Evolutionary conservation across 495 filamentous ascomycete species (phyloP).

Genomic region (Penicillium goetzii): DNA sequence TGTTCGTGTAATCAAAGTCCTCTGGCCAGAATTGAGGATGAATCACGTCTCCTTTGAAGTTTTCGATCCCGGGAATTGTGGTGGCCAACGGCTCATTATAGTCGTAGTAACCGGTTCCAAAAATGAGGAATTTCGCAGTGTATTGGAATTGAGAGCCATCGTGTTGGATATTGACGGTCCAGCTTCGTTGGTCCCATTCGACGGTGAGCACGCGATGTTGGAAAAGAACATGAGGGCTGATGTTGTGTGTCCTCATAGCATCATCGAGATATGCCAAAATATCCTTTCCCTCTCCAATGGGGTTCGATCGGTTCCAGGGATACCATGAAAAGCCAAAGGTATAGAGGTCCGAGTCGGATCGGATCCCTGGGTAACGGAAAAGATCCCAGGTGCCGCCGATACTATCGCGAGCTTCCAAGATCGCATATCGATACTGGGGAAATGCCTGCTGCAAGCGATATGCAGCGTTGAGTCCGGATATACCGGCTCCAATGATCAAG

Average conservation of each 20-base stretch:
- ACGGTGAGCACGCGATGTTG: conserved; percentile 53
- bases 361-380: conserved; percentile 63
- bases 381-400: conserved; percentile 68
- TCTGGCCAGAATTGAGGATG: conserved; percentile 53
- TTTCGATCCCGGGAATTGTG: conserved; percentile 38
- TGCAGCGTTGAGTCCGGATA: conserved; percentile 67
- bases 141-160: conserved; percentile 52
- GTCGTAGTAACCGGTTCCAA: conserved; percentile 38
- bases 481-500: conserved; percentile 64
- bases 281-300: conserved; percentile 55
- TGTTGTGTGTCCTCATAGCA: conserved; percentile 52
- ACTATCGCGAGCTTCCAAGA: conserved; percentile 57
- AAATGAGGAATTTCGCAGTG: conserved; percentile 20
- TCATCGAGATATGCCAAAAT: conserved; percentile 64
- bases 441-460: conserved; percentile 61
- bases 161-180: neutral
- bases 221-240: conserved; percentile 59
- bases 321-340: conserved; percentile 64
- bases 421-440: conserved; percentile 52
- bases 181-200: conserved; percentile 44
- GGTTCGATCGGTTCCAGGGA: conserved; percentile 55
- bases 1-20: conserved; percentile 43
- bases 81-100: conserved; percentile 54
- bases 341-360: conserved; percentile 61
- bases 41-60: conserved; percentile 38